phyloP scores from a whole-genome alignment of 2,329 filamentous ascomycete genomes.

The Polychaeton citri region DNA sequence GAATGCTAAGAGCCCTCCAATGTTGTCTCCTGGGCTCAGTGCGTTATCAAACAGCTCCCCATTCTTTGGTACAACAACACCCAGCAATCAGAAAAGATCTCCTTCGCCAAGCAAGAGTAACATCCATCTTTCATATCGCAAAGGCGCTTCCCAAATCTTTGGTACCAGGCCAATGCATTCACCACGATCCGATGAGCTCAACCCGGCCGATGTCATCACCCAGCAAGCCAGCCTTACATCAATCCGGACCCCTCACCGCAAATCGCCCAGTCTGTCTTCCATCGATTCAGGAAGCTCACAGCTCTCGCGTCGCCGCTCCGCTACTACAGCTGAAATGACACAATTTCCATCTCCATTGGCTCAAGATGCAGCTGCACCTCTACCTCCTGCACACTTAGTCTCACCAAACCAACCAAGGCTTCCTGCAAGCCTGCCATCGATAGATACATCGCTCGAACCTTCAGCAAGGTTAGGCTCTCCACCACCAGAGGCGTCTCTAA shows the following conservation, averaged over 20 bases:
- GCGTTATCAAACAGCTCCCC: constrained; percentile 15
- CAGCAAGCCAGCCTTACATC: constrained; percentile 4
- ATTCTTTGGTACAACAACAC: constrained; percentile 16
- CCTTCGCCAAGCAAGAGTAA: constrained; percentile 34
- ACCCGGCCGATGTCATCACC: background rate
- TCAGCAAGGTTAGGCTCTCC: constrained; percentile 5
- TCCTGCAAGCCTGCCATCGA: constrained; percentile 10
- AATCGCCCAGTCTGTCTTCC: constrained; percentile 30
- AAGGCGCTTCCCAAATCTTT: constrained; percentile 36
- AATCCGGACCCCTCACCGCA: constrained; percentile 11
- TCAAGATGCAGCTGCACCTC: background rate
- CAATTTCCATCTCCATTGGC: background rate
- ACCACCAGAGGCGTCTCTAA: constrained; percentile 14
- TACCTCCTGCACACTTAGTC: background rate
- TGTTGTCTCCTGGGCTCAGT: constrained; percentile 20
- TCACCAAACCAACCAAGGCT: constrained; percentile 5
- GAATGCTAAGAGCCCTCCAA: constrained; percentile 14
- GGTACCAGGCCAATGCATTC: constrained; percentile 14
- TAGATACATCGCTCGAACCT: constrained; percentile 15
- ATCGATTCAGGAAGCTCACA: constrained; percentile 27
- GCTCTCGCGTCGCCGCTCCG: constrained; percentile 18
- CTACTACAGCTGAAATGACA: constrained; percentile 7
- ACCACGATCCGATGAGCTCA: background rate
- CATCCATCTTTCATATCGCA: constrained; percentile 36
- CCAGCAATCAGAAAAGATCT: constrained; percentile 19